Conservation (phyloP, 306 rosid genomes). For the Glycine tomentella region DNA sequence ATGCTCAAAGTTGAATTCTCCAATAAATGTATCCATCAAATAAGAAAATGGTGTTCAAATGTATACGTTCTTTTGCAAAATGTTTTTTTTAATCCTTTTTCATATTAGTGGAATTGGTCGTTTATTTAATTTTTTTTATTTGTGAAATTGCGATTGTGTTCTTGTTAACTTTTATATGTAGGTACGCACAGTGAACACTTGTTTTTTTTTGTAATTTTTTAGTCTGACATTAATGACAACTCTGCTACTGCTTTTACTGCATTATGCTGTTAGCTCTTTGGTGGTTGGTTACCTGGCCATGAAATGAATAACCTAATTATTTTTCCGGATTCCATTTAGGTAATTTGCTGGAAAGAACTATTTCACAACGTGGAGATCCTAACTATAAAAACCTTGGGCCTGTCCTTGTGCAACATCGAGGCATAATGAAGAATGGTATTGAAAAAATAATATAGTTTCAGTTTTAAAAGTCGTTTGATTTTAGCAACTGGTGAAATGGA, state of each 20-base stretch:
- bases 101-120: neutral
- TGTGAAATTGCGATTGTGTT: neutral
- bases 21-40: neutral
- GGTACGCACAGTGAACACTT: neutral
- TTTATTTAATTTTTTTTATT: neutral
- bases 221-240: slow-evolving; percentile 10
- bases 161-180: slow-evolving; percentile 16
- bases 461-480: slow-evolving; percentile 27
- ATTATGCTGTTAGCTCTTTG: slow-evolving; percentile 24
- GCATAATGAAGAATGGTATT: slow-evolving; percentile 53
- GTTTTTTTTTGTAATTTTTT: neutral
- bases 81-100: neutral
- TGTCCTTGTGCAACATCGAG: slow-evolving; percentile 49
- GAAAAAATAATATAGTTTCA: slow-evolving; percentile 2
- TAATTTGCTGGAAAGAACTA: slow-evolving; percentile 48
- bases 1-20: slow-evolving; percentile 25
- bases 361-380: slow-evolving; percentile 47
- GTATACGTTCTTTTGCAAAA: neutral
- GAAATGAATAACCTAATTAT: slow-evolving; percentile 30
- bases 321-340: slow-evolving; percentile 52
- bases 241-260: slow-evolving; percentile 27
- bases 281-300: neutral
- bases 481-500: slow-evolving; percentile 40
- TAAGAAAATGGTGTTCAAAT: slow-evolving; percentile 13
- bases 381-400: slow-evolving; percentile 47